Conservation (phyloP, 106 monocot genomes). For the Dioscorea alata region DNA sequence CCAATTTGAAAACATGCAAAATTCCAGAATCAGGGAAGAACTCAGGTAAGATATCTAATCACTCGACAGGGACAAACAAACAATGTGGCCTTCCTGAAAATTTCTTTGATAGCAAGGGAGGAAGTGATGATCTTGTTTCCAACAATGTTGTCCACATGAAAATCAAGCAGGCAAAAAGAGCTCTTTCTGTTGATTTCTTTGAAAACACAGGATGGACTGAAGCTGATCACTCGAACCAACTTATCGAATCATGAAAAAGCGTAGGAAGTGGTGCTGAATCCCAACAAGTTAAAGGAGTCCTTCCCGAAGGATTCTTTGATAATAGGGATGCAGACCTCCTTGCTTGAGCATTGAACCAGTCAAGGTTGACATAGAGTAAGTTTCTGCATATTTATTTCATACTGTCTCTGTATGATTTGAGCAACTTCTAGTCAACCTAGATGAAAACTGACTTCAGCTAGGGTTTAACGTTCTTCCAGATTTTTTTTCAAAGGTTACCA, state of each 20-base stretch:
- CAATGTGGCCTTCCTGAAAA: constrained; percentile 17
- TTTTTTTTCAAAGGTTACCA: too few relatives aligned
- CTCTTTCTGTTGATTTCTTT: constrained; percentile 36
- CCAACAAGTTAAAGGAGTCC: constrained; percentile 47
- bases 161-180: constrained; percentile 29
- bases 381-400: neutral
- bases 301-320: constrained; percentile 97
- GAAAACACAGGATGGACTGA: constrained; percentile 13
- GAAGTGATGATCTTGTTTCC: constrained; percentile 17
- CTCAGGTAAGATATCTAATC: constrained; percentile 2
- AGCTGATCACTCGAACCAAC: constrained; percentile 7
- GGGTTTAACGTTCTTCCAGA: too few relatives aligned
- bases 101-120: constrained; percentile 17
- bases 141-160: neutral
- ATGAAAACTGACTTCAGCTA: too few relatives aligned
- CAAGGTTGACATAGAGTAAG: constrained; percentile 87
- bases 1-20: neutral
- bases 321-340: constrained; percentile 92
- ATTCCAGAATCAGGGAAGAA: constrained; percentile 13
- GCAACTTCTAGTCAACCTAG: too few relatives aligned
- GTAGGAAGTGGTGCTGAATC: constrained; percentile 6
- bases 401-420: too few relatives aligned
- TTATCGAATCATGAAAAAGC: constrained; percentile 13
- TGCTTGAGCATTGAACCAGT: constrained; percentile 92
- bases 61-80: constrained; percentile 8